Evolutionary conservation across 2,329 filamentous ascomycete genomes (phyloP).

Genomic region (Thielaviopsis euricoi): DNA sequence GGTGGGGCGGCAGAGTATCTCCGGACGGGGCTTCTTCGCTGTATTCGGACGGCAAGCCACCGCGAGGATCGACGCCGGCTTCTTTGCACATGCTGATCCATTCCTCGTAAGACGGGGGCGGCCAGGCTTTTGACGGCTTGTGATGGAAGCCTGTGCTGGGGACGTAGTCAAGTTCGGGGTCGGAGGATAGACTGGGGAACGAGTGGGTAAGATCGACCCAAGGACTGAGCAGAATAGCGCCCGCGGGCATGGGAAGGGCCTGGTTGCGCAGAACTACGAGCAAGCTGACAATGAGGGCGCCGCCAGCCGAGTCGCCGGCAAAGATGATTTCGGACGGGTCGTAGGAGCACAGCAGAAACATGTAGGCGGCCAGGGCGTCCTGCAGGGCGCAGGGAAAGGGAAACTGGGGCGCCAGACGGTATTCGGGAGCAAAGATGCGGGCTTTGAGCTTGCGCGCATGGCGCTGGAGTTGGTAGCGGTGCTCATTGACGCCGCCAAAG

Average conservation of each 20-base stretch:
- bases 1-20: not conserved
- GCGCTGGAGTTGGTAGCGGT: constrained; percentile 94
- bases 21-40: constrained; percentile 3
- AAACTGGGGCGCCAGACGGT: constrained; percentile 81
- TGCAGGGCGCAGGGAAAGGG: constrained; percentile 88
- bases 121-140: constrained; percentile 80
- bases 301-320: constrained; percentile 85
- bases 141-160: constrained; percentile 79
- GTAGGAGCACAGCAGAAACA: constrained; percentile 62
- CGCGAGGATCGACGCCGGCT: constrained; percentile 22
- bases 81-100: constrained; percentile 36
- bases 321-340: constrained; percentile 70
- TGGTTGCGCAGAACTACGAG: constrained; percentile 70
- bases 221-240: constrained; percentile 78
- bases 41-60: not conserved
- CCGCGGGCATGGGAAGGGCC: constrained; percentile 69
- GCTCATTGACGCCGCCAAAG: constrained; percentile 89
- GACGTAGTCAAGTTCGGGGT: constrained; percentile 70
- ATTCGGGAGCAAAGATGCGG: constrained; percentile 70
- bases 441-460: constrained; percentile 90
- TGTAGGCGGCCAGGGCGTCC: constrained; percentile 77
- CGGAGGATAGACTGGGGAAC: constrained; percentile 70
- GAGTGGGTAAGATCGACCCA: constrained; percentile 96
- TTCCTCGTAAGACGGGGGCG: constrained; percentile 71
- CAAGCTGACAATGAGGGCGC: constrained; percentile 71